Percentiles rank a stretch among this genome's conserved stretches.
Conservation (phyloP, 2,329 filamentous ascomycete species). For the Pyrenochaeta sp. region DNA sequence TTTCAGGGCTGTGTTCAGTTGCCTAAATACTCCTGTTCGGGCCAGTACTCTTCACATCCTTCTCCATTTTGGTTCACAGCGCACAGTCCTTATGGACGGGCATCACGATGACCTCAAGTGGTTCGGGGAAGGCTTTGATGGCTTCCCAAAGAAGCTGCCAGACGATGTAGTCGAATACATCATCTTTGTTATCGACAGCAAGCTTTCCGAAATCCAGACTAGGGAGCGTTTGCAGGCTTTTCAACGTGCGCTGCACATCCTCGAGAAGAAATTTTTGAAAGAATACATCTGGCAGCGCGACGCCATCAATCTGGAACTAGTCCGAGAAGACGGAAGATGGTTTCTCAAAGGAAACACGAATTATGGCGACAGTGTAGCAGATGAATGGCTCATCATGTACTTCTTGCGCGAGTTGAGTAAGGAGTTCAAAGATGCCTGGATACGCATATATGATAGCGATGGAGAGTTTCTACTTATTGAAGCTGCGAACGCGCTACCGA, state of each 20-base stretch:
- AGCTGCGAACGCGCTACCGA: constrained; percentile 85
- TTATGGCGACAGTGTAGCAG: constrained; percentile 93
- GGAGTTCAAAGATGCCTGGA: constrained; percentile 77
- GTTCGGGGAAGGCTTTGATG: constrained; percentile 71
- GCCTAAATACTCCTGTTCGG: too few species aligned
- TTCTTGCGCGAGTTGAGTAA: constrained; percentile 82
- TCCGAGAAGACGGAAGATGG: constrained; percentile 64
- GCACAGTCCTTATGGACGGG: constrained; percentile 41
- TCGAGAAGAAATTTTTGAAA: constrained; percentile 72
- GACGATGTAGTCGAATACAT: constrained; percentile 90
- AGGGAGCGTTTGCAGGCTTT: constrained; percentile 74
- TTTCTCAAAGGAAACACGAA: constrained; percentile 81
- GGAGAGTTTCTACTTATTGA: constrained; percentile 96
- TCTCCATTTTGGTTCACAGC: not conserved
- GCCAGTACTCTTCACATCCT: too few species aligned
- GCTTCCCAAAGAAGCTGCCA: constrained; percentile 72
- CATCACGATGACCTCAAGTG: constrained; percentile 67
- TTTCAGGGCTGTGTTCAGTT: too few species aligned
- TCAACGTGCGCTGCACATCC: constrained; percentile 71
- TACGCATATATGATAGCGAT: constrained; percentile 84
- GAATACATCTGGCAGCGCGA: constrained; percentile 97
- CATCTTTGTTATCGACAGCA: constrained; percentile 73
- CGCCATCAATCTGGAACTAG: constrained; percentile 72
- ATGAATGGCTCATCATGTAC: constrained; percentile 97
- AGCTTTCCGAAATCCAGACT: constrained; percentile 63